A percentile compares a stretch with the other conserved stretches of the same genome.
These are phyloP conservation scores for Biscutella laevigata DNA, from an alignment of 441 rosid species.

Conservation along the genomic window DNA sequence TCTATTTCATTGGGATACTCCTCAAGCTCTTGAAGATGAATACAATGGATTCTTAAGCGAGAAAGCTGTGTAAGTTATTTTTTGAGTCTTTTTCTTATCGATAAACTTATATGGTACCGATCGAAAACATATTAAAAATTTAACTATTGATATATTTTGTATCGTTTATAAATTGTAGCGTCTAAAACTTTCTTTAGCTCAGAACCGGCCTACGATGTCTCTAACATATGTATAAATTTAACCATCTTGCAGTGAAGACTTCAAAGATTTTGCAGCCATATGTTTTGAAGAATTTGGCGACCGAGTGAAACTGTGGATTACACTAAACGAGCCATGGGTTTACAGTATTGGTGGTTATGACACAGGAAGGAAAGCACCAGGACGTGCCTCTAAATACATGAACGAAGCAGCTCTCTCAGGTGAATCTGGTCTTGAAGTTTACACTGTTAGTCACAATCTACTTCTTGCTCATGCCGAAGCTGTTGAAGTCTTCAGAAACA, in stretches of 20 bases:
- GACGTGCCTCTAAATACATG: conserved; percentile 34
- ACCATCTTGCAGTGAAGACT: conserved; percentile 29
- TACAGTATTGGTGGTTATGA: conserved; percentile 29
- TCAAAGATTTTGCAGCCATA: conserved; percentile 25
- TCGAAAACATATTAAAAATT: too few species aligned
- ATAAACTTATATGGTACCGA: too few species aligned
- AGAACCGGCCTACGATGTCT: too few species aligned
- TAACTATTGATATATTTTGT: too few species aligned
- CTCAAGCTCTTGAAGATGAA: conserved; percentile 52
- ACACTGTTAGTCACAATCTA: conserved; percentile 30
- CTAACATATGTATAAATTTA: not conserved
- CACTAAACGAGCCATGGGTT: conserved; percentile 31
- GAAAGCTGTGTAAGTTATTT: conserved; percentile 38
- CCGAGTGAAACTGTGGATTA: conserved; percentile 38
- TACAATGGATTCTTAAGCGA: conserved; percentile 42
- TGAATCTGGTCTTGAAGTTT: conserved; percentile 31
- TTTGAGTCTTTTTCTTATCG: too few species aligned
- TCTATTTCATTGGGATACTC: conserved; percentile 52
- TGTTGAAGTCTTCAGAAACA: conserved; percentile 27
- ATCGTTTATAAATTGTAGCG: too few species aligned
- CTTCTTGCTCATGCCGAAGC: conserved; percentile 42
- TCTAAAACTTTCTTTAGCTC: too few species aligned
- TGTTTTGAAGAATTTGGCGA: conserved; percentile 46
- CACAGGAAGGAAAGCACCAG: conserved; percentile 26
- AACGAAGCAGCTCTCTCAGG: conserved; percentile 31